A percentile compares a stretch with the other conserved stretches of the same genome.
These are phyloP conservation scores for Bidens hawaiensis DNA, from an alignment of 140 eudicot genomes.

Conservation along the genomic window DNA sequence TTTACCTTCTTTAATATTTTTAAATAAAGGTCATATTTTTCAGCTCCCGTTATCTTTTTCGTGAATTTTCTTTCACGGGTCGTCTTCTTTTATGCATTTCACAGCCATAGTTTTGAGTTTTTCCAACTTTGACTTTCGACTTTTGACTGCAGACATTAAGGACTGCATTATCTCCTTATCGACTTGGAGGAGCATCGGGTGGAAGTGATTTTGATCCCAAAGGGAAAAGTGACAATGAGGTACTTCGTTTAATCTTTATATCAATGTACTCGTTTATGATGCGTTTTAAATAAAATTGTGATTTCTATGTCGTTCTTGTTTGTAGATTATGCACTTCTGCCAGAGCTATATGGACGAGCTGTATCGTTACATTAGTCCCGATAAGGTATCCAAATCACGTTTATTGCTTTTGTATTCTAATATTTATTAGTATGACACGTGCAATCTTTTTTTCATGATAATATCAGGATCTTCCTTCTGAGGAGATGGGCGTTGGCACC, in stretches of 20 bases:
- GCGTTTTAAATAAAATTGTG: not conserved
- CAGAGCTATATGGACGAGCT: constrained; percentile 96
- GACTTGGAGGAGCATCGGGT: constrained; percentile 97
- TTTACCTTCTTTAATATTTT: not conserved
- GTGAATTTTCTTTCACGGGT: not conserved
- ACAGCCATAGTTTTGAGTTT: not conserved
- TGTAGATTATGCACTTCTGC: constrained; percentile 89
- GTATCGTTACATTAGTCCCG: constrained; percentile 94
- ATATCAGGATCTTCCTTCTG: constrained; percentile 94
- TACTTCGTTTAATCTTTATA: constrained; percentile 17
- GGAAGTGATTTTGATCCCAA: constrained; percentile 99
- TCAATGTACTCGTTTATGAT: not conserved
- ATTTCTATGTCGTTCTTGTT: constrained; percentile 8
- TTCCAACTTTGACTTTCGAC: too few species aligned
- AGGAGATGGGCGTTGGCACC: constrained; percentile 95
- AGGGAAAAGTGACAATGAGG: constrained; percentile 96
- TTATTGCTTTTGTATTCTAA: not conserved
- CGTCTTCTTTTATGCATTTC: not conserved
- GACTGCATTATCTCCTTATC: constrained; percentile 90
- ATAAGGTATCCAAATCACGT: constrained; percentile 51
- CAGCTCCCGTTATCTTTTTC: not conserved
- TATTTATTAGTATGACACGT: not conserved
- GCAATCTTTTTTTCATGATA: constrained; percentile 10
- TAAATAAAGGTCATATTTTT: not conserved
- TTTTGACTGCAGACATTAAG: constrained; percentile 59